phyloP scores from a whole-genome alignment of 495 filamentous ascomycete genomes.

The Articulospora tetracladia region DNA sequence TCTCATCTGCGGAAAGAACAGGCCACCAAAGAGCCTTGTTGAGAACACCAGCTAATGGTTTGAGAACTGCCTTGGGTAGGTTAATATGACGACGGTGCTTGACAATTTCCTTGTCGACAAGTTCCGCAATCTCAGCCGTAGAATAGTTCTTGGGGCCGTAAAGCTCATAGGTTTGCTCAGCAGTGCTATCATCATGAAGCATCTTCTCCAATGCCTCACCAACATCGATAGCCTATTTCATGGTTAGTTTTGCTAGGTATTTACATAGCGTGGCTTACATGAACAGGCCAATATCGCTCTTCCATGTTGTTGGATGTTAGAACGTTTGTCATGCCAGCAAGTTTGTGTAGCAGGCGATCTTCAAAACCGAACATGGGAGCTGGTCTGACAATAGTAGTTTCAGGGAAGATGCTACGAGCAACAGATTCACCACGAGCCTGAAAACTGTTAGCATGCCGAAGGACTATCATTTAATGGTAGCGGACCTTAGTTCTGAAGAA shows the following conservation, averaged over 20 bases:
- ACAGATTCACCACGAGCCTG: conserved; percentile 78
- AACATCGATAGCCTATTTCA: conserved; percentile 73
- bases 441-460: conserved; percentile 19
- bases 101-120: conserved; percentile 89
- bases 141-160: conserved; percentile 93
- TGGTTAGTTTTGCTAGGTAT: not conserved
- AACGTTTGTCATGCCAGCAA: conserved; percentile 73
- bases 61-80: conserved; percentile 73
- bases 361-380: conserved; percentile 94
- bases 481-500: conserved; percentile 86
- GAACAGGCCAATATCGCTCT: conserved; percentile 87
- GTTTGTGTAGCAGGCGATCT: conserved; percentile 82
- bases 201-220: conserved; percentile 83
- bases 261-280: conserved; percentile 51
- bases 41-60: conserved; percentile 64
- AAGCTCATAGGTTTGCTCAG: conserved; percentile 88
- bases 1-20: conserved; percentile 73
- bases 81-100: conserved; percentile 91
- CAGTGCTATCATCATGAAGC: conserved; percentile 84
- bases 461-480: not conserved
- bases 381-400: conserved; percentile 95
- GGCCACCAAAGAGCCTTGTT: conserved; percentile 89
- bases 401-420: conserved; percentile 87
- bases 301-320: conserved; percentile 91
- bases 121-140: conserved; percentile 75